A percentile compares a stretch with the other conserved stretches of the same genome.
phyloP scores from a whole-genome alignment of 2,329 filamentous ascomycete genomes.

The Claviceps monticola region DNA sequence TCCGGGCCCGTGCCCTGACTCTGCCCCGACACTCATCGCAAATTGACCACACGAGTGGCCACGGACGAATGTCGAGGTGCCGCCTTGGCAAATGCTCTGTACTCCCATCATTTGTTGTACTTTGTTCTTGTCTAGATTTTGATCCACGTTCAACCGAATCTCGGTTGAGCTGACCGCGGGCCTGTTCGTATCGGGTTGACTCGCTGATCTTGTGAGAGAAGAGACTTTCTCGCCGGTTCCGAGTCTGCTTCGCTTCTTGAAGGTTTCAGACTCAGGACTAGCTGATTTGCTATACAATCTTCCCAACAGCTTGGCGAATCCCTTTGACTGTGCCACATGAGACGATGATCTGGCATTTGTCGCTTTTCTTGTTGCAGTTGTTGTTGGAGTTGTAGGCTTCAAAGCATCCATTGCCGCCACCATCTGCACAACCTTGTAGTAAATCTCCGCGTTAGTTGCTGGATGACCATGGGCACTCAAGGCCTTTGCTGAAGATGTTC shows the following conservation, averaged over 20 bases:
- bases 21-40: too few relatives aligned
- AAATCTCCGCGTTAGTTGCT: conserved; percentile 14
- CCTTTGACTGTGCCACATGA: conserved; percentile 16
- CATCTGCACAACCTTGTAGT: conserved; percentile 23
- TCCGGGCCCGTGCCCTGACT: background rate
- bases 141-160: conserved; percentile 21
- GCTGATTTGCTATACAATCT: conserved; percentile 16
- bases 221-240: background rate
- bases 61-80: background rate
- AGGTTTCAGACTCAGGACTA: conserved; percentile 9
- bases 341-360: conserved; percentile 13
- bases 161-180: conserved; percentile 18
- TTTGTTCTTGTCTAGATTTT: conserved; percentile 22
- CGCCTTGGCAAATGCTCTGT: background rate
- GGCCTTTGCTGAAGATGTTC: background rate
- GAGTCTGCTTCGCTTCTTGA: background rate
- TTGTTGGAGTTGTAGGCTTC: conserved; percentile 15
- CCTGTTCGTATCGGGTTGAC: background rate
- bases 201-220: background rate
- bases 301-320: conserved; percentile 22
- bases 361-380: conserved; percentile 5
- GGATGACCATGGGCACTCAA: background rate
- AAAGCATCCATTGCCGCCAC: conserved; percentile 21
- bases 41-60: background rate
- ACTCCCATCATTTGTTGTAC: conserved; percentile 11